Percentiles rank a stretch among this genome's conserved stretches.
phyloP scores from a whole-genome alignment of 345 rosid species.

The Eucalyptus erythrocorys region DNA sequence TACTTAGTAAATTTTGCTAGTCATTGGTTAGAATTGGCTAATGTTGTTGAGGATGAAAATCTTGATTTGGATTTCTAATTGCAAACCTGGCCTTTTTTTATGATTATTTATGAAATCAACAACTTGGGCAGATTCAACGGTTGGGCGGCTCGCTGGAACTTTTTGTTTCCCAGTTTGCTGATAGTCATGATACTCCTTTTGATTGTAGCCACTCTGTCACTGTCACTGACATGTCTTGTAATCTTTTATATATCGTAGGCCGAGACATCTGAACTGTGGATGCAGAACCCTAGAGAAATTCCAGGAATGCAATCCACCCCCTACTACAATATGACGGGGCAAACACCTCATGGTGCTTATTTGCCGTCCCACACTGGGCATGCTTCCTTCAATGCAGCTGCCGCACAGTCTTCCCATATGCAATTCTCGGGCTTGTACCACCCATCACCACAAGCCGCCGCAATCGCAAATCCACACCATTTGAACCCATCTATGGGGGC shows the following conservation, averaged over 20 bases:
- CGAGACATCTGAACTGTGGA: constrained; percentile 89
- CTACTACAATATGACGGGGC: constrained; percentile 78
- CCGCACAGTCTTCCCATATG: constrained; percentile 84
- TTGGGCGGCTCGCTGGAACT: neutral
- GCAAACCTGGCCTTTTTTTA: neutral
- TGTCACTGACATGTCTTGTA: neutral
- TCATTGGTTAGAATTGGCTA: neutral
- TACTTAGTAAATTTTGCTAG: neutral
- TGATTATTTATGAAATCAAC: neutral
- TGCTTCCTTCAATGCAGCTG: constrained; percentile 72
- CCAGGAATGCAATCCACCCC: constrained; percentile 57
- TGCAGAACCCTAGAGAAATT: constrained; percentile 75
- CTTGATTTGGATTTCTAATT: neutral
- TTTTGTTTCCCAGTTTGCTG: neutral
- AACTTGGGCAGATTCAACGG: neutral
- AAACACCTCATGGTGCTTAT: constrained; percentile 73
- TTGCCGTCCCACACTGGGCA: constrained; percentile 69
- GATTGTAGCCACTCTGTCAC: neutral
- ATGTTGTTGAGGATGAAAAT: neutral
- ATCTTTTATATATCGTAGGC: constrained; percentile 20
- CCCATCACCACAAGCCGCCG: constrained; percentile 59
- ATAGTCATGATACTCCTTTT: neutral
- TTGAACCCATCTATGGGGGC: constrained; percentile 80
- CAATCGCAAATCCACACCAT: constrained; percentile 65
- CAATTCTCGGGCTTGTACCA: constrained; percentile 79